Evolutionary conservation across 768 basidiomycete genomes (phyloP), one percentile per base, ranked within the genome.

Genomic region (Wakefieldia striispora): DNA sequence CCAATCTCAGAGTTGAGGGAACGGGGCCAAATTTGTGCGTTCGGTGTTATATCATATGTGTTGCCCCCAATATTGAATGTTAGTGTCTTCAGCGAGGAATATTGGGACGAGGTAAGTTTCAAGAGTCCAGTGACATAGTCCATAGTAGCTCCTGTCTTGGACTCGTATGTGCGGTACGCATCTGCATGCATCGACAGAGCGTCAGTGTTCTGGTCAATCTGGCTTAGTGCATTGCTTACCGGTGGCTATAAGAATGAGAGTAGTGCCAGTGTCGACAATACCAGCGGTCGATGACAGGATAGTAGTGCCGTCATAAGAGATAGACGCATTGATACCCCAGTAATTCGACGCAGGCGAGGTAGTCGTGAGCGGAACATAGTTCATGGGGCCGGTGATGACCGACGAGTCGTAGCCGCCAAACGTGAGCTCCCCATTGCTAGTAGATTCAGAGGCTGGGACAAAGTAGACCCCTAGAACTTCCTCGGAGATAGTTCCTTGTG

Each of bases 191-290:
- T 14, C 33, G 33, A 33, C 7, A 34, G 7, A 11, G 39, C n/a
- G n/a, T 33, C 11, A 39, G 12, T 10, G 4, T 4, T 13, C 12
- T 6, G 14, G 11, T 34, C 11, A 4, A 16, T 40, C 11, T 11
- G 19, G n/a, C 40, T 35, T 24, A 7, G 17, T 9, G n/a, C 1
- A 3, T 13, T 8, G 16, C 46, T 44, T 29, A 60, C 61, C 41
- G 1, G 60, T 45, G 8, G 59, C 57, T 1, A 62, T 26, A 6
- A 58, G 42, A 29, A 57, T 43, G 23, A 65, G 52, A 13, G 59
- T 63, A 29, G 57, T 59, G n/a, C 65, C 67, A 4, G 65, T 64
- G 54, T 67, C 67, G 12, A 68, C 56, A 19, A 68, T 60, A n/a
- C 67, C 67, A 27, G 67, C 56, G 14, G 48, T 50, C 3, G 16